Conservation (phyloP, 305 asterid genomes). For the Ajuga reptans region DNA sequence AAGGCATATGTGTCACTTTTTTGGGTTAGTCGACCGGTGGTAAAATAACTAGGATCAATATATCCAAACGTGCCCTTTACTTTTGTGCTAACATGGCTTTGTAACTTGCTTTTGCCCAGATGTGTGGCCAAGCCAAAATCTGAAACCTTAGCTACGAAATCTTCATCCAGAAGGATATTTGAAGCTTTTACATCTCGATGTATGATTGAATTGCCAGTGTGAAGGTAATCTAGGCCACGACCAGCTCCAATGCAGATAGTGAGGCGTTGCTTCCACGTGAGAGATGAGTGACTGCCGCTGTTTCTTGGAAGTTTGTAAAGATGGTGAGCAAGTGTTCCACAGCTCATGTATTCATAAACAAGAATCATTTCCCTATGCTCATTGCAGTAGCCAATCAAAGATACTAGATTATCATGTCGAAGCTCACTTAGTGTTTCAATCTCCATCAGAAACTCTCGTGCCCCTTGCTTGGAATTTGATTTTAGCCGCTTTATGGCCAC, state of each 20-base stretch:
- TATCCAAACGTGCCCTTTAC: conserved; percentile 35
- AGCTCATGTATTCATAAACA: no score
- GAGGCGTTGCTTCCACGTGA: conserved; percentile 34
- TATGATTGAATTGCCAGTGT: conserved; percentile 23
- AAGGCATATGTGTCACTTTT: no score
- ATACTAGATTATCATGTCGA: no score
- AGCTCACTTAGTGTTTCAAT: no score
- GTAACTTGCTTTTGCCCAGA: conserved; percentile 1
- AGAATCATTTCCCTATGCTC: no score
- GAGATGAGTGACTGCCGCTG: not conserved
- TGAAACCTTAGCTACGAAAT: conserved; percentile 27
- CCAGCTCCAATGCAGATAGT: conserved; percentile 42
- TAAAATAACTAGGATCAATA: conserved; percentile 29
- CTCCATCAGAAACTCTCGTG: no score
- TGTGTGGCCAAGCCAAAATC: conserved; percentile 37
- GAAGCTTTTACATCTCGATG: conserved; percentile 37
- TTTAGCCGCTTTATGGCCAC: no score
- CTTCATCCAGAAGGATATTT: conserved; percentile 33
- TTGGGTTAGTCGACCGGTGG: conserved; percentile 16
- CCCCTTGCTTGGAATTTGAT: no score
- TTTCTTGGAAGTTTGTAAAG: not conserved
- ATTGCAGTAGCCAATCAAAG: no score
- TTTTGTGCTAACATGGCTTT: conserved; percentile 25
- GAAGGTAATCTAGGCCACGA: conserved; percentile 34
- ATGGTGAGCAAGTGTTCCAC: conserved; percentile 23